Conservation (phyloP, 352 stramenopile species). For the Globisporangium irregulare region DNA sequence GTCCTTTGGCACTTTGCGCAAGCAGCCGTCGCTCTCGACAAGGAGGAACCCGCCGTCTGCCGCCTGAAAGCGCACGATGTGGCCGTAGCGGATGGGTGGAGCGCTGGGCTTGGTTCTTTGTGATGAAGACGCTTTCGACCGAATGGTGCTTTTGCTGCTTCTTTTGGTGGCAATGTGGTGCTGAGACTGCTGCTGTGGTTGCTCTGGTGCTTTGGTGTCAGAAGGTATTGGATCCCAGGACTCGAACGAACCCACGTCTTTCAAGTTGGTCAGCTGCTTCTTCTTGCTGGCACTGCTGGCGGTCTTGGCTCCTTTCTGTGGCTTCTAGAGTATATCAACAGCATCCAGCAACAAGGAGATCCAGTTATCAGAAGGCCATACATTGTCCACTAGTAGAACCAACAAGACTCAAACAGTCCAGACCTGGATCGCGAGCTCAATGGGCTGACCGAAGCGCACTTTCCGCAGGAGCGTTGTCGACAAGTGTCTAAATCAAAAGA, state of each 20-base stretch:
- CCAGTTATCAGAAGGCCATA: not conserved
- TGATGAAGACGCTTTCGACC: not conserved
- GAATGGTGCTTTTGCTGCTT: not conserved
- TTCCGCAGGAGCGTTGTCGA: constrained; percentile 54
- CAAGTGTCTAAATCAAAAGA: constrained; percentile 28
- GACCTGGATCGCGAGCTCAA: constrained; percentile 41
- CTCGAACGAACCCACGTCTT: not conserved
- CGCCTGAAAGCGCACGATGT: constrained; percentile 34
- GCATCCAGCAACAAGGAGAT: not conserved
- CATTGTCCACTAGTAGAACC: too few relatives aligned
- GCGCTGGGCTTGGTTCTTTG: not conserved
- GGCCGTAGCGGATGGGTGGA: constrained; percentile 30
- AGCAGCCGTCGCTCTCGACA: constrained; percentile 29
- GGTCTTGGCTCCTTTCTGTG: not conserved
- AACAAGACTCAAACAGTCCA: not conserved
- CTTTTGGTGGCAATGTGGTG: not conserved
- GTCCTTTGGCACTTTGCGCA: constrained; percentile 28
- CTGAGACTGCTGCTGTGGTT: not conserved
- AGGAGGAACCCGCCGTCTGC: constrained; percentile 38
- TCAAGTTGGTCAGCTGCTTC: constrained; percentile 5
- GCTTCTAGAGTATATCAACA: not conserved
- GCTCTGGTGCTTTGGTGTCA: not conserved
- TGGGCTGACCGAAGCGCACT: constrained; percentile 53
- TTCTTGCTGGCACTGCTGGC: not conserved
- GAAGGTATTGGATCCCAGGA: not conserved